Conservation (phyloP, 2,329 filamentous ascomycete species). For the Dryadomyces quercivorus region DNA sequence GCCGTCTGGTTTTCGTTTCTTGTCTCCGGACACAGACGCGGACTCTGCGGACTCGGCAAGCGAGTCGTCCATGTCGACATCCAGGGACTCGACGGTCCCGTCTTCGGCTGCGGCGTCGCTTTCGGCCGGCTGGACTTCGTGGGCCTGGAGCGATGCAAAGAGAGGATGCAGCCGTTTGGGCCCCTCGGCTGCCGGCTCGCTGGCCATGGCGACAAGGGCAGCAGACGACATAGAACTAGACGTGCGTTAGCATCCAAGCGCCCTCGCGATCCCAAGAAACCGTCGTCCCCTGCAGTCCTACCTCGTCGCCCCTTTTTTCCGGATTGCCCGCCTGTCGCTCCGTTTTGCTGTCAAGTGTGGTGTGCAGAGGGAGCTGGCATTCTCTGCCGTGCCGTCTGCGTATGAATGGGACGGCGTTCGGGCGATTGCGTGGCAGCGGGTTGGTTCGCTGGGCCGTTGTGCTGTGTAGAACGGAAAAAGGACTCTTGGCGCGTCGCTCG, state of each 20-base stretch:
- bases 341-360: neutral
- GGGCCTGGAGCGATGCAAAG: conserved; percentile 25
- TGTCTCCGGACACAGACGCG: neutral
- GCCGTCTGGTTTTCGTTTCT: conserved; percentile 3
- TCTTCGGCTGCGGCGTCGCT: neutral
- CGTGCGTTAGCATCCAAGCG: neutral
- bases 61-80: neutral
- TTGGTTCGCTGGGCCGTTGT: no score
- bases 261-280: no score
- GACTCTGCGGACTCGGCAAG: neutral
- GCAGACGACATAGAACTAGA: conserved; percentile 28
- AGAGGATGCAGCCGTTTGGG: conserved; percentile 42
- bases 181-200: conserved; percentile 20
- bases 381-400: neutral
- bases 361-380: neutral
- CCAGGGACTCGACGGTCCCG: neutral
- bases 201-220: conserved; percentile 31
- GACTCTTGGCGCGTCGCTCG: neutral
- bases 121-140: conserved; percentile 5
- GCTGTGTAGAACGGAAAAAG: no score
- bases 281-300: no score
- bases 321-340: neutral
- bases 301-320: neutral
- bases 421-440: no score
- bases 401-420: neutral